These are phyloP conservation scores for Xylaria sp. DNA, from an alignment of 2,329 filamentous ascomycete genomes.

Conservation along the genomic window DNA sequence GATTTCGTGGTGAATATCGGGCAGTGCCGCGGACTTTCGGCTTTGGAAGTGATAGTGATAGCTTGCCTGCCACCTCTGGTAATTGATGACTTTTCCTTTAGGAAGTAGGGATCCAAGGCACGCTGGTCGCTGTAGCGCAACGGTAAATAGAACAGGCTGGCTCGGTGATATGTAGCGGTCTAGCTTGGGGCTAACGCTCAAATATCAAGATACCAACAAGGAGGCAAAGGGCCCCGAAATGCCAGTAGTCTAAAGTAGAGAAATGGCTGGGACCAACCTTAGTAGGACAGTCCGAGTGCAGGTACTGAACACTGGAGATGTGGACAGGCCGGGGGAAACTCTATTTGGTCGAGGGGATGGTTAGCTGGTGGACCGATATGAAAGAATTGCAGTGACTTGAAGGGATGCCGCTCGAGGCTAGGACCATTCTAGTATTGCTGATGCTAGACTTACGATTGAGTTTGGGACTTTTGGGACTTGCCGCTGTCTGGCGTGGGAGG, in stretches of 20 bases:
- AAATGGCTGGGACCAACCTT: background rate
- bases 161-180: background rate
- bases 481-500: slow-evolving; percentile 5
- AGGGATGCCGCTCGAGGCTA: background rate
- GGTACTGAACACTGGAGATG: slow-evolving; percentile 1
- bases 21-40: background rate
- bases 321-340: slow-evolving; percentile 12
- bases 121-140: background rate
- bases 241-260: background rate
- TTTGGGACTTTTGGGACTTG: slow-evolving; percentile 26
- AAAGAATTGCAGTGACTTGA: slow-evolving; percentile 11
- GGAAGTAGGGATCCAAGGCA: background rate
- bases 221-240: background rate
- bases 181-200: background rate
- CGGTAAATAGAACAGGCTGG: background rate
- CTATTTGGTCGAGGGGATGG: slow-evolving; percentile 15
- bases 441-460: slow-evolving; percentile 31
- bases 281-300: background rate
- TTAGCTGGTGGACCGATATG: slow-evolving; percentile 19
- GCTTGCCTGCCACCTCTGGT: background rate
- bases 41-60: background rate
- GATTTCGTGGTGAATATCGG: background rate
- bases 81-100: background rate
- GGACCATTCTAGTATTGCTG: background rate
- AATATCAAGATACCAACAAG: background rate